Evolutionary conservation across 2,329 filamentous ascomycete genomes (phyloP), one percentile per base, ranked within the genome.

Genomic region (Colletotrichum sublineola): DNA sequence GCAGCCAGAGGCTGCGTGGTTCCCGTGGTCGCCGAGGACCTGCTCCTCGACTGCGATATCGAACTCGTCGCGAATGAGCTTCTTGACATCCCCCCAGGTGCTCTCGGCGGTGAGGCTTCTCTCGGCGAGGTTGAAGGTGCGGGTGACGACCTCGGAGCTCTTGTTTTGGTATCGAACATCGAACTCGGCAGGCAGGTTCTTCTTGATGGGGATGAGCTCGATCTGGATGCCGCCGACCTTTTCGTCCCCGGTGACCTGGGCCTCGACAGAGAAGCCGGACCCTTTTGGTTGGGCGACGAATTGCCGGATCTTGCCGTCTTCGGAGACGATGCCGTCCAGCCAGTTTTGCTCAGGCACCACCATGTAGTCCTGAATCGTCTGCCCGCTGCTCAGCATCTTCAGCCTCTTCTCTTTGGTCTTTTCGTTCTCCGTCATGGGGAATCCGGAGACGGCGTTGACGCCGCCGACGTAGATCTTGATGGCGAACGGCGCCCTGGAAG

Each of bases 271-370:
- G 65, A 85, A 84, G 1, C 84, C 83, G 18, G 76, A 77, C 1
- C 81, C 82, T 36, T 82, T 73, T 0, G 84, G 82, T 80, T 85
- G 84, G 1, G 85, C 84, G 3, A 87, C 83, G 70, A 88, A 87
- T 71, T 88, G 86, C 12, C 82, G 79, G 5, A 87, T 82, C 1
- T 76, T 75, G 12, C 83, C 82, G 33, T 81, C 75, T 0, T 76
- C 69, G 14, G 75, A 75, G 0, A 79, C 82, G 36, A 84, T 79
- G 2, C 83, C 83, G 72, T 85, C 83, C 0, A 86, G 76, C 83
- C 82, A 84, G 4, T 38, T 67, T 68, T 85, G 84, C 0, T 70
- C 18, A 3, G 82, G 82, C 0, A 80, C 74, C 6, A 84, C 80
- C 12, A 85, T 63, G 63, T 80, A 77, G 65, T 81, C 78, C n/a